Percentiles rank a stretch among this genome's conserved stretches.
Conservation (phyloP, 495 filamentous ascomycete species). For the Penicillium maclennaniae region DNA sequence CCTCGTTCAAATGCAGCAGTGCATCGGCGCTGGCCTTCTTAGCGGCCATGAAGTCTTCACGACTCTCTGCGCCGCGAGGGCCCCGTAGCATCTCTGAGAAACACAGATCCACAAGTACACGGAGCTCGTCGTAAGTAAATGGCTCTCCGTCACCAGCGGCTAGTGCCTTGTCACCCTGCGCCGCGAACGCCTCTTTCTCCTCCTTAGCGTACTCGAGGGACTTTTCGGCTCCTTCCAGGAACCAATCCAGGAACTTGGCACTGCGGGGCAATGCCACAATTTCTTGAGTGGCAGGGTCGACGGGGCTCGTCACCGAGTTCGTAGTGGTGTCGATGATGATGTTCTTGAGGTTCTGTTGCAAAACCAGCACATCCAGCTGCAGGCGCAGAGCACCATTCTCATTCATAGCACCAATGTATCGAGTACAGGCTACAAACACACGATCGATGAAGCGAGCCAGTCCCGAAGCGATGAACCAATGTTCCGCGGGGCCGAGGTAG, state of each 20-base stretch:
- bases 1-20: slow-evolving; percentile 70
- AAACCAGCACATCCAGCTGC: slow-evolving; percentile 84
- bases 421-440: slow-evolving; percentile 62
- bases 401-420: slow-evolving; percentile 67
- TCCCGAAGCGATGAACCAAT: slow-evolving; percentile 70
- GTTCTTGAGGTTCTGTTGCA: slow-evolving; percentile 94
- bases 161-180: slow-evolving; percentile 33
- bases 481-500: slow-evolving; percentile 56
- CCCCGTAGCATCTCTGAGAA: slow-evolving; percentile 70
- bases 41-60: slow-evolving; percentile 69
- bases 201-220: slow-evolving; percentile 61
- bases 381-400: slow-evolving; percentile 71
- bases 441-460: slow-evolving; percentile 68
- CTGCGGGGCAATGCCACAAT: slow-evolving; percentile 65
- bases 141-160: slow-evolving; percentile 40
- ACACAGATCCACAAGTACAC: slow-evolving; percentile 76
- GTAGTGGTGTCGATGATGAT: slow-evolving; percentile 50
- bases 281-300: slow-evolving; percentile 23
- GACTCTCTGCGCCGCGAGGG: slow-evolving; percentile 55
- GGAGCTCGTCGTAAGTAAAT: slow-evolving; percentile 82
- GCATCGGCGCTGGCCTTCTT: slow-evolving; percentile 74
- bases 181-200: slow-evolving; percentile 43
- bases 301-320: slow-evolving; percentile 3
- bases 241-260: slow-evolving; percentile 75
- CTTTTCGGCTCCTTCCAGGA: slow-evolving; percentile 69